A percentile compares a stretch with the other conserved stretches of the same genome.
phyloP scores from a whole-genome alignment of 1,284 basidiomycete species.

The Xerocomus cyaneibrunnescens region DNA sequence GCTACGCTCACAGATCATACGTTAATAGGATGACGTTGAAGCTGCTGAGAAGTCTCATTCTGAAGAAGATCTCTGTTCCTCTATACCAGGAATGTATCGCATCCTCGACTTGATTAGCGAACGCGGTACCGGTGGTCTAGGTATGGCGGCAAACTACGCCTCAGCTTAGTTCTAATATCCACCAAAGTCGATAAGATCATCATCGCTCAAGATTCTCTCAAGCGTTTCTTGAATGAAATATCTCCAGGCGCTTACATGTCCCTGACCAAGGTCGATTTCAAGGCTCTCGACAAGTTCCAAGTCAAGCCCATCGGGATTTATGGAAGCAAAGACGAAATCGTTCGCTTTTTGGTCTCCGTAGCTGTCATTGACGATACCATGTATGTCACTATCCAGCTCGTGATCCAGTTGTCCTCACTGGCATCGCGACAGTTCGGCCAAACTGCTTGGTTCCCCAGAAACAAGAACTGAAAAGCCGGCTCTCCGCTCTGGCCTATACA shows the following conservation, averaged over 20 bases:
- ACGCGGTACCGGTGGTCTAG: conserved; percentile 49
- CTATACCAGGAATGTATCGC: conserved; percentile 47
- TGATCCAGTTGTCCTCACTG: neutral
- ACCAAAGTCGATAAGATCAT: conserved; percentile 58
- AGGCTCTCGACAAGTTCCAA: conserved; percentile 42
- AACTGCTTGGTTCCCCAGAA: conserved; percentile 15
- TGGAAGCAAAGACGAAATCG: conserved; percentile 50
- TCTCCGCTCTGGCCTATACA: conserved; percentile 53
- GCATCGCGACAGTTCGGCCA: conserved; percentile 11
- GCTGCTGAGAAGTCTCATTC: conserved; percentile 2
- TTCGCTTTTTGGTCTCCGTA: conserved; percentile 41
- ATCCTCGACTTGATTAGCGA: conserved; percentile 58
- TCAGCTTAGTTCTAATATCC: conserved; percentile 3
- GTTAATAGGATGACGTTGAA: conserved; percentile 17
- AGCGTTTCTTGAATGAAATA: conserved; percentile 45
- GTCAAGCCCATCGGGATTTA: conserved; percentile 55
- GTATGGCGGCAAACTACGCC: conserved; percentile 31
- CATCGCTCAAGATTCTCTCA: conserved; percentile 50
- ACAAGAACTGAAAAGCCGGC: conserved; percentile 21
- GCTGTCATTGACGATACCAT: conserved; percentile 36
- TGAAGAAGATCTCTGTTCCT: conserved; percentile 31
- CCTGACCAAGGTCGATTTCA: conserved; percentile 54
- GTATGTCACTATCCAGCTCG: conserved; percentile 31
- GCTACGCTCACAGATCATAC: neutral
- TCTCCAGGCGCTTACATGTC: conserved; percentile 49